Evolutionary conservation across 208 protist genomes (phyloP), one percentile per base, ranked within the genome.

Genomic region (Trypanosoma melophagium): DNA sequence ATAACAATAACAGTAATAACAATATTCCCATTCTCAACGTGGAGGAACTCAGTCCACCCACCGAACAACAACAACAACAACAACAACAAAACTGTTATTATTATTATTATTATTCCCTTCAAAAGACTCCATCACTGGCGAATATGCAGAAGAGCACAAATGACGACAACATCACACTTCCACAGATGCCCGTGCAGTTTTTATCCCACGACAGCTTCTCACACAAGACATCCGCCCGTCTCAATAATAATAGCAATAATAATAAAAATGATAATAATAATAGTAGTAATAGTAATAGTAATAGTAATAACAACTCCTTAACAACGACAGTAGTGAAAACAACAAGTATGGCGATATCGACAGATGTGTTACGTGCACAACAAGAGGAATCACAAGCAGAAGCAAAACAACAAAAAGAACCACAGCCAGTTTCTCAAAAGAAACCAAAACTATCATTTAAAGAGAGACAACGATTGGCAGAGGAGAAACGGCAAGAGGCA

Each of bases 181-280:
- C 40, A 44, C 40, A 44, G 40, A 44, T 44, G 40, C 40, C 40
- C 7, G 40, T 44, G 12, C 40, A 12, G 12, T 44, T 44, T 12
- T 44, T 44, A 44, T 44, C 40, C 7, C 40, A 7, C 40, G 7
- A 7, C 7, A 44, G 8, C 7, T 12, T 44, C 12, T 44, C 40
- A 14, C 40, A 7, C 12, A 7, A 44, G 12, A 14, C 40, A 14
- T 44, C 40, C 12, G 40, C 40, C 12, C 7, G 40, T 44, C 7
- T 14, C 12, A 44, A 44, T 44, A 44, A 44, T 44, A 44, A 44
- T 44, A 44, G 12, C 12, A 44, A 44, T 44, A 44, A 44, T 44
- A 44, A 44, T 44, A 44, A 44, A 35, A 42, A 41, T 41, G 21
- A 61, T 16, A 61, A 50, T 28, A 49, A 50, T 61, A 45, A 50